Evolutionary conservation across 208 protist genomes (phyloP).

Genomic region (Kentomonas sorsogonicus): DNA sequence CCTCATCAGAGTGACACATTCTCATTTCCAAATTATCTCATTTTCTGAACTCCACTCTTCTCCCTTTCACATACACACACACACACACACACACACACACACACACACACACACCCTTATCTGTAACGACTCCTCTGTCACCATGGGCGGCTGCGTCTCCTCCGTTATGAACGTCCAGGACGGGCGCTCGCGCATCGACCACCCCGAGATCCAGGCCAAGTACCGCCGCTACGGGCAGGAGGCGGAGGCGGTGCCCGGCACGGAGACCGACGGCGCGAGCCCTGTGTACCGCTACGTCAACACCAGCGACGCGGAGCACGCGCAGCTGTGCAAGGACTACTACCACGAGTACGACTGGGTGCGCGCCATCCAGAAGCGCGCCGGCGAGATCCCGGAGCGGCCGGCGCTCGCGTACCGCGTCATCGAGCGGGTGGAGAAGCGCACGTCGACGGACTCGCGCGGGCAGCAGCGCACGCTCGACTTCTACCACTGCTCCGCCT

Average conservation of each 20-base stretch:
- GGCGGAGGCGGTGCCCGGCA: constrained; percentile 21
- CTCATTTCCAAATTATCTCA: too few relatives aligned
- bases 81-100: too few relatives aligned
- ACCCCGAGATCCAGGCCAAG: constrained; percentile 27
- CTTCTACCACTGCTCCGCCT: constrained; percentile 43
- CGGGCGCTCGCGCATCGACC: constrained; percentile 18
- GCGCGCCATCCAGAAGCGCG: constrained; percentile 23
- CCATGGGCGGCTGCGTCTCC: constrained; percentile 46
- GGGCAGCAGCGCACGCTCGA: constrained; percentile 28
- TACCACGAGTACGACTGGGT: constrained; percentile 33
- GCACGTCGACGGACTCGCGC: constrained; percentile 16
- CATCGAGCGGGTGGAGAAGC: constrained; percentile 42
- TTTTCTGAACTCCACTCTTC: too few relatives aligned
- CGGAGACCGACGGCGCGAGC: constrained; percentile 24
- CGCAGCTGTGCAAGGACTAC: constrained; percentile 22
- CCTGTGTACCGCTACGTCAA: constrained; percentile 40
- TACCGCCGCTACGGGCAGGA: constrained; percentile 30
- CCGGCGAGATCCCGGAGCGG: constrained; percentile 8
- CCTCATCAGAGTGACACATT: too few relatives aligned
- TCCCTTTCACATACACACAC: too few relatives aligned
- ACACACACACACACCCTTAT: too few relatives aligned
- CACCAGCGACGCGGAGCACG: constrained; percentile 29
- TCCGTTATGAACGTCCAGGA: constrained; percentile 31
- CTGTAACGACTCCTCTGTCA: neutral
- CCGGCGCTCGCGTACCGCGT: constrained; percentile 57